Evolutionary conservation across 2,329 filamentous ascomycete genomes (phyloP), one percentile per base, ranked within the genome.

Genomic region (Diaporthe sp.): DNA sequence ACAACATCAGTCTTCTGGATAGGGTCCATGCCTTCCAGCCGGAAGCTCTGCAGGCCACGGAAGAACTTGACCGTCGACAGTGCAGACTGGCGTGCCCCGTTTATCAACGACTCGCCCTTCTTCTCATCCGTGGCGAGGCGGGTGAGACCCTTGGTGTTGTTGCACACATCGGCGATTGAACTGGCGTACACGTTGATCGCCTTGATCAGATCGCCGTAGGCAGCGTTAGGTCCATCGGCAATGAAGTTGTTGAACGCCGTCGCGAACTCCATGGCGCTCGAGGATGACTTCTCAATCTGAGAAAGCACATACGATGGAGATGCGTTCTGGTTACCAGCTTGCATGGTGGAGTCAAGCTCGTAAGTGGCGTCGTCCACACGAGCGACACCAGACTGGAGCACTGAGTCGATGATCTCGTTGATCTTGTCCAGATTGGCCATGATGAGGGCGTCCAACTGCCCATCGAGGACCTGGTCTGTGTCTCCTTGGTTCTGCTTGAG

Each of bases 201-300:
- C 82, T 95, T 95, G 84, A 98, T 98, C 77, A 99, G 94, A 76
- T 98, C 96, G 2, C 94, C 91, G 81, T 98, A 95, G 13, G 92
- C 93, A 82, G 94, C 95, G 84, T 96, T 98, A 7, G 96, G 96
- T 0, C 97, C 97, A 82, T 99, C 97, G 10, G 96, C 97, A 80
- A 99, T 97, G 84, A 97, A 98, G 85, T 98, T 98, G 87, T 98
- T 99, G 89, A 98, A 99, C 0, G 97, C 93, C 0, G 96, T 98
- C 1, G 96, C 97, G 84, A 99, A 99, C 83, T 99, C 97, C 84
- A 97, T 98, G 17, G 97, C 95, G 78, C 93, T 98, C 13, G 95
- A 92, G 10, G 96, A 97, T 0, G 97, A 96, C 87, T 98, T 99
- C 83, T 99, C 97, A 75, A 98, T 96, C 84, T 98, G 96, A 2